Evolutionary conservation across 2,329 filamentous ascomycete species (phyloP).

Genomic region (Fusarium austroafricanum): DNA sequence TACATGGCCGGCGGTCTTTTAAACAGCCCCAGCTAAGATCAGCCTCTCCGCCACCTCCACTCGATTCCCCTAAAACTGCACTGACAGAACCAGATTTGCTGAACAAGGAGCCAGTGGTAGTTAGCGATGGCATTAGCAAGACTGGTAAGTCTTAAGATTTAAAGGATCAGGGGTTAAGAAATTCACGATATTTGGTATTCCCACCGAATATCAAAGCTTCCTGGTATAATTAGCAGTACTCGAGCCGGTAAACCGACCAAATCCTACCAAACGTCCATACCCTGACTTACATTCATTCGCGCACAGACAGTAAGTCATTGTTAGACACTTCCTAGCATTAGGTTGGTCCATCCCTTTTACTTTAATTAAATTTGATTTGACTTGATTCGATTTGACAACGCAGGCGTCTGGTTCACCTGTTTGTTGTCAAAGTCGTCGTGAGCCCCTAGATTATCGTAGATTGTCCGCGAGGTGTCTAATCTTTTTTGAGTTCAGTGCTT

Average conservation of each 20-base stretch:
- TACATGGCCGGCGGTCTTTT: constrained; percentile 22
- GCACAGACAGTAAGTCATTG: constrained; percentile 18
- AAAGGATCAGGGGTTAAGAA: constrained; percentile 13
- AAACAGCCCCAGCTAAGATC: constrained; percentile 25
- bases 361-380: background rate
- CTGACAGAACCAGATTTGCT: background rate
- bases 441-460: constrained; percentile 18
- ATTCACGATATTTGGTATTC: constrained; percentile 16
- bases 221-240: background rate
- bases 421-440: constrained; percentile 16
- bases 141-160: constrained; percentile 12
- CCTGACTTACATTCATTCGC: background rate
- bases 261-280: background rate
- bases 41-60: constrained; percentile 20
- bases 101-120: background rate
- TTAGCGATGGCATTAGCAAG: constrained; percentile 4
- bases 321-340: background rate
- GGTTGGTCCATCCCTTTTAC: constrained; percentile 1
- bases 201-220: constrained; percentile 6
- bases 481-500: constrained; percentile 18
- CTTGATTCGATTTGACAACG: constrained; percentile 9
- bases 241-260: background rate
- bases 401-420: constrained; percentile 36
- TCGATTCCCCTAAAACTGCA: constrained; percentile 16
- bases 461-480: constrained; percentile 28